A percentile compares a stretch with the other conserved stretches of the same genome.
Conservation (phyloP, 2,329 filamentous ascomycete species). For the Colletotrichum salicis region DNA sequence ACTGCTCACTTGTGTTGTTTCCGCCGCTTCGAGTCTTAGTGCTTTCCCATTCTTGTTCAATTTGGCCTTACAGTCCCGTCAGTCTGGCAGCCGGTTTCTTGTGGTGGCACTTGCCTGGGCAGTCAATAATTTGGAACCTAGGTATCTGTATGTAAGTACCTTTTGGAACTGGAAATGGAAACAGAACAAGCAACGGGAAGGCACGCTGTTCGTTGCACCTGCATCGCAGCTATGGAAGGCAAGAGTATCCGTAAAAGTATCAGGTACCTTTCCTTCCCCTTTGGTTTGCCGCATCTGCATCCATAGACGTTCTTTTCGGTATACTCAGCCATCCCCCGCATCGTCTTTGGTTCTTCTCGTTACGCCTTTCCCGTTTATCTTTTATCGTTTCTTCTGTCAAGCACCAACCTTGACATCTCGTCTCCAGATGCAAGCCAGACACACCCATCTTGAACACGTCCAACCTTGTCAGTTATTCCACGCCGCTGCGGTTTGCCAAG, state of each 20-base stretch:
- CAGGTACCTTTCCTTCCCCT: not conserved
- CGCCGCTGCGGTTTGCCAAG: conserved; percentile 18
- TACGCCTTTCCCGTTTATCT: not conserved
- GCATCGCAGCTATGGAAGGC: not conserved
- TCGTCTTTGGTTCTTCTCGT: not conserved
- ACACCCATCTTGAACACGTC: not conserved
- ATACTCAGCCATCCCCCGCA: conserved; percentile 9
- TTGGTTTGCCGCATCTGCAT: conserved; percentile 6
- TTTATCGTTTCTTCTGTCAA: not conserved
- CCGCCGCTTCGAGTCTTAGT: not conserved
- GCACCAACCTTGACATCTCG: not conserved
- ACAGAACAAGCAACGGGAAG: too few relatives aligned
- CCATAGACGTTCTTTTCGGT: not conserved
- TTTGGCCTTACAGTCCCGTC: not conserved
- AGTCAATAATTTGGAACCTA: too few relatives aligned
- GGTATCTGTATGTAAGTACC: too few relatives aligned
- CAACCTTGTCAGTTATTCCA: not conserved
- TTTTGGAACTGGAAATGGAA: not conserved
- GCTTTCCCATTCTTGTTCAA: not conserved
- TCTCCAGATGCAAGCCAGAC: not conserved
- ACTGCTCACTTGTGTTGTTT: not conserved
- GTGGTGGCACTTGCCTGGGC: not conserved
- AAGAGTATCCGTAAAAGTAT: not conserved
- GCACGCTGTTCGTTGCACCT: too few relatives aligned
- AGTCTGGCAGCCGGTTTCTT: not conserved